Evolutionary conservation across 202 grass and related monocot genomes (phyloP), one percentile per base, ranked within the genome.

Genomic region (Eragrostis tef): DNA sequence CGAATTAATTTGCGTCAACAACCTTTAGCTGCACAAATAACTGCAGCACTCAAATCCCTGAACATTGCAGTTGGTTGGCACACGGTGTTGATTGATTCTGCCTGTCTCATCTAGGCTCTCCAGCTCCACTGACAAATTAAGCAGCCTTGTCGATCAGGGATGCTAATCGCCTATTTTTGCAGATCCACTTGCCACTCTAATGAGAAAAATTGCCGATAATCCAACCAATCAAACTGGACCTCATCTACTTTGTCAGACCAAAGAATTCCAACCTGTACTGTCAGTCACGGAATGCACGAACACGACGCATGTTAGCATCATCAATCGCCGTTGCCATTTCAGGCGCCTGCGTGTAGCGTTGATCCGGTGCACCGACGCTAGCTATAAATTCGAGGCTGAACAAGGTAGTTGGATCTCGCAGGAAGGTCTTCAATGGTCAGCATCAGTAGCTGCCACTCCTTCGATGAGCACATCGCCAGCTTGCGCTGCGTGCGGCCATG

Each of bases 361-460:
- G 77, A 64, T 86, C 21, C 19, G 12, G 12, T 17, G 61, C 79
- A 86, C 87, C 83, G 83, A 89, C 83, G 61, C 48, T n/a, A n/a
- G n/a, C n/a, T 56, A 89, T 89, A 78, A 79, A 82, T 82, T 86
- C 22, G 24, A 27, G 74, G 51, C 67, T 89, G 73, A 21, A 5
- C 17, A 0, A 45, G 74, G 87, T 89, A 2, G 87, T 65, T 89
- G 79, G 83, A 89, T 89, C 87, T 82, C n/a, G 73, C 74, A n/a
- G 51, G 31, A 24, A 14, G 34, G 9, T 53, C 73, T 79, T 89
- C 51, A 89, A 89, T 89, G 73, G 60, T 49, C 79, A 25, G 78
- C 87, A 59, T 52, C 74, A 36, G 78, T 78, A 67, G 82, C 73
- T 81, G 52, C 46, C 4, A 20, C 11, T 11, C 31, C 56, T 64